Conservation (phyloP, 805 yeast species). For the Myxozyma sirexii region DNA sequence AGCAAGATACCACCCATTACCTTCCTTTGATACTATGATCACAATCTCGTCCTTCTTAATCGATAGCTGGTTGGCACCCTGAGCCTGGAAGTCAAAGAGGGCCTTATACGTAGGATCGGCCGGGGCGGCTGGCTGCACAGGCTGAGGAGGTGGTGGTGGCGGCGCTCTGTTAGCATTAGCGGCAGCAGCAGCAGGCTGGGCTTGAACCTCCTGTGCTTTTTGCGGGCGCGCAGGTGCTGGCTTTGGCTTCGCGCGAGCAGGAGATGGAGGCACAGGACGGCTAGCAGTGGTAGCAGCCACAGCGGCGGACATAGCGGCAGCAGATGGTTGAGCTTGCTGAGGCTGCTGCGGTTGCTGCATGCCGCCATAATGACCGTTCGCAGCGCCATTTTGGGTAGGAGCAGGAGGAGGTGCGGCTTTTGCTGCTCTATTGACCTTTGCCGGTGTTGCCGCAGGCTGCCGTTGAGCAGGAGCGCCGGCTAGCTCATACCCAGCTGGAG, state of each 20-base stretch:
- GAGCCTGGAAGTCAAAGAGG: constrained; percentile 84
- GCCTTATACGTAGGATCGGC: constrained; percentile 80
- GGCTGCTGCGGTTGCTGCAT: neutral
- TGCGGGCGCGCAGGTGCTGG: constrained; percentile 26
- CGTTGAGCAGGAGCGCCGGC: no score
- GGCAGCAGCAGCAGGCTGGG: constrained; percentile 15
- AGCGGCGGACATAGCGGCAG: constrained; percentile 35
- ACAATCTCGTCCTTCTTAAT: constrained; percentile 75
- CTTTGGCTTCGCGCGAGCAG: constrained; percentile 13
- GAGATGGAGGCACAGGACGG: constrained; percentile 21
- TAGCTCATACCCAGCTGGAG: constrained; percentile 40
- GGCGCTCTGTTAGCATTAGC: constrained; percentile 35
- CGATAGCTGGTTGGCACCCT: constrained; percentile 82
- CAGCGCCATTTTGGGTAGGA: constrained; percentile 26
- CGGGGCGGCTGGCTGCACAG: constrained; percentile 73
- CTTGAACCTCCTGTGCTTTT: constrained; percentile 14
- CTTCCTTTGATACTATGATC: constrained; percentile 68
- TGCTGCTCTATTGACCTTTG: constrained; percentile 30
- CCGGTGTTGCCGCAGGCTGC: no score
- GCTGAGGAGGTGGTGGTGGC: constrained; percentile 64
- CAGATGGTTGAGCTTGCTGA: constrained; percentile 18
- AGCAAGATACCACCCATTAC: constrained; percentile 94
- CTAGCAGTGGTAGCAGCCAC: constrained; percentile 41
- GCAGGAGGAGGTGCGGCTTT: constrained; percentile 20
- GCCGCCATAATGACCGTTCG: constrained; percentile 6